phyloP scores from a whole-genome alignment of 805 yeast species.

The Debaryomyces maramus region DNA sequence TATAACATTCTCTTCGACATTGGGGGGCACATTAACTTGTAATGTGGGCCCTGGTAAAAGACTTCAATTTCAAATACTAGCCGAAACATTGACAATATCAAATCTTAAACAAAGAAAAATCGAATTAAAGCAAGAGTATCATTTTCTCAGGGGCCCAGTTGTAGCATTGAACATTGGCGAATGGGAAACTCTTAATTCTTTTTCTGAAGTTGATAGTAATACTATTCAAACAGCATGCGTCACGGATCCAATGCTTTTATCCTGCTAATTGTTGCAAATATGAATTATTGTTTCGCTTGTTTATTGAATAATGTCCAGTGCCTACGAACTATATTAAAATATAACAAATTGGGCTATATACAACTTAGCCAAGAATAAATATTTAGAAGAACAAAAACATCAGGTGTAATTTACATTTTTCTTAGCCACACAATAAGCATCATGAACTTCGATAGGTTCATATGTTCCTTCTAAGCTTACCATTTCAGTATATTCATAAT shows the following conservation, averaged over 20 bases:
- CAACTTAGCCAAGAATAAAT: too few relatives aligned
- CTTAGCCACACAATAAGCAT: constrained; percentile 63
- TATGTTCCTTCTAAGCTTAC: constrained; percentile 91
- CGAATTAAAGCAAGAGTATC: constrained; percentile 3
- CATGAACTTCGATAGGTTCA: constrained; percentile 88
- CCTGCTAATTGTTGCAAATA: constrained; percentile 1
- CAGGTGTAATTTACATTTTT: constrained; percentile 9
- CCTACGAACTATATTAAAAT: background rate
- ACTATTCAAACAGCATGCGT: constrained; percentile 16
- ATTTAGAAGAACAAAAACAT: too few relatives aligned
- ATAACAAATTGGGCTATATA: background rate
- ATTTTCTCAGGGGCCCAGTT: constrained; percentile 3
- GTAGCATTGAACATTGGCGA: constrained; percentile 9
- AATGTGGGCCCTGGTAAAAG: constrained; percentile 10
- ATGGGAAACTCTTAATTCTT: constrained; percentile 12
- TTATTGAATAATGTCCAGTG: background rate
- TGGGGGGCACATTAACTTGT: constrained; percentile 13
- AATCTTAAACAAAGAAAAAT: constrained; percentile 10
- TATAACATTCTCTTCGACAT: background rate
- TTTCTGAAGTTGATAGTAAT: constrained; percentile 4
- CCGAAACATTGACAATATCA: constrained; percentile 7
- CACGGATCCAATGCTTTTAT: constrained; percentile 9
- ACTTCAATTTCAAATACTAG: constrained; percentile 12
- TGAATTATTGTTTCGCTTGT: background rate
- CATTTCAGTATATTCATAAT: constrained; percentile 63